These are phyloP conservation scores for Phaseolus lunatus DNA, from an alignment of 306 rosid genomes.

Conservation along the genomic window DNA sequence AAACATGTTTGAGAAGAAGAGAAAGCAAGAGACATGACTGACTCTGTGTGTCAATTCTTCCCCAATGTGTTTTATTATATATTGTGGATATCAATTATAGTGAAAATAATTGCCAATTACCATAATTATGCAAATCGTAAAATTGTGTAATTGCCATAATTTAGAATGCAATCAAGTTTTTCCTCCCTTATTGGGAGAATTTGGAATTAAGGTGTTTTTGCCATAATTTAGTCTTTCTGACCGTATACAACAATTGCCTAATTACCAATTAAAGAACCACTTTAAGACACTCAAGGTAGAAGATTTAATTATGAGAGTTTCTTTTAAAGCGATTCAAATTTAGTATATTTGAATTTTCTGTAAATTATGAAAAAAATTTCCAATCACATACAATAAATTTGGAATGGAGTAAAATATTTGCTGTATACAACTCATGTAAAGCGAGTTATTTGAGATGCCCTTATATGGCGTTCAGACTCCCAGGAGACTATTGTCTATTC, in stretches of 20 bases:
- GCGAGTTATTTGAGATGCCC: not conserved
- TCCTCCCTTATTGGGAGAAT: no score
- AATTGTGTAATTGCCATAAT: not conserved
- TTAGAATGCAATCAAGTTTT: not conserved
- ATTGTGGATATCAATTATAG: not conserved
- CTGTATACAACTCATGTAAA: not conserved
- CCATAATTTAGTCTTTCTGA: not conserved
- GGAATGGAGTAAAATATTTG: not conserved
- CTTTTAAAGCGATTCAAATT: no score
- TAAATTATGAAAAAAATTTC: no score
- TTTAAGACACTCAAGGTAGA: no score
- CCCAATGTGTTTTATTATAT: not conserved
- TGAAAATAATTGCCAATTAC: not conserved
- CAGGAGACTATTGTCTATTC: not conserved
- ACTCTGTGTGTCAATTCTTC: not conserved
- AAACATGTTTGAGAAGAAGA: not conserved
- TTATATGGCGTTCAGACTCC: not conserved
- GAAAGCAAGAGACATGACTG: not conserved
- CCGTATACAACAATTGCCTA: not conserved
- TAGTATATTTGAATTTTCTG: no score
- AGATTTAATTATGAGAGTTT: no score
- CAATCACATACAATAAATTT: not conserved
- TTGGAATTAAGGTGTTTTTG: no score
- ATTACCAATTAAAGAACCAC: not conserved
- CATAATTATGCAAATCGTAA: not conserved